Evolutionary conservation across 2,329 filamentous ascomycete species (phyloP).

Genomic region (Diaporthe amygdali): DNA sequence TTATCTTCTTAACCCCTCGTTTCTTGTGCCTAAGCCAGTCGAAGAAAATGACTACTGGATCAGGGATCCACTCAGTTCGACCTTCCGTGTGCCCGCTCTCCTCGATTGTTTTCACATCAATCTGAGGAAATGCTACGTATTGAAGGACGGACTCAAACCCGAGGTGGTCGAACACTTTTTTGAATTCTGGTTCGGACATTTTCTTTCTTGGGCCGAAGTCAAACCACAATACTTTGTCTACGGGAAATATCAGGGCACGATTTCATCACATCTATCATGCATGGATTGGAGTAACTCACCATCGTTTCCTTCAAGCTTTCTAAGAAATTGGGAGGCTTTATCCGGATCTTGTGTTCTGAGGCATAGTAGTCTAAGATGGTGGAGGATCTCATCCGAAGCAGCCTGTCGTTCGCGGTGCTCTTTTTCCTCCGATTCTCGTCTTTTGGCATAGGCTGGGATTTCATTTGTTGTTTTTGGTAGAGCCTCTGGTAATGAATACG

Average conservation of each 20-base stretch:
- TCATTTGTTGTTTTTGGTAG: not conserved
- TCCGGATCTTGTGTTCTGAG: not conserved
- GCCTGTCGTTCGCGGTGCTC: not conserved
- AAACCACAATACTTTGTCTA: not conserved
- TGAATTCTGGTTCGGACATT: not conserved
- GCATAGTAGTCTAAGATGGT: not conserved
- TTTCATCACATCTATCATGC: not conserved
- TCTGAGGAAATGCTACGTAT: not conserved
- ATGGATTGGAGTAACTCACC: not conserved
- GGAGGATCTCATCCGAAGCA: not conserved
- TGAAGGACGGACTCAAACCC: not conserved
- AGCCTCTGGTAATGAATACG: not conserved
- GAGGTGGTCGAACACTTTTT: not conserved
- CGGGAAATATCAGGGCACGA: not conserved
- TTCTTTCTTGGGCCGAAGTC: not conserved
- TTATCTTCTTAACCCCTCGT: not conserved
- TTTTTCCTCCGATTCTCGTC: not conserved
- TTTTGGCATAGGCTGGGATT: not conserved
- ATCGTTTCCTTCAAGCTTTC: not conserved
- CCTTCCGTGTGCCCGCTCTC: not conserved
- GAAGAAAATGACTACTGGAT: not conserved
- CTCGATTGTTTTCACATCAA: not conserved
- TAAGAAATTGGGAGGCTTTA: not conserved
- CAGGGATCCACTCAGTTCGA: not conserved
- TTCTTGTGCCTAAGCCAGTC: not conserved